Percentiles rank a stretch among this genome's conserved stretches.
Conservation (phyloP, 257 asterid genomes). For the Forsythia viridissima region DNA sequence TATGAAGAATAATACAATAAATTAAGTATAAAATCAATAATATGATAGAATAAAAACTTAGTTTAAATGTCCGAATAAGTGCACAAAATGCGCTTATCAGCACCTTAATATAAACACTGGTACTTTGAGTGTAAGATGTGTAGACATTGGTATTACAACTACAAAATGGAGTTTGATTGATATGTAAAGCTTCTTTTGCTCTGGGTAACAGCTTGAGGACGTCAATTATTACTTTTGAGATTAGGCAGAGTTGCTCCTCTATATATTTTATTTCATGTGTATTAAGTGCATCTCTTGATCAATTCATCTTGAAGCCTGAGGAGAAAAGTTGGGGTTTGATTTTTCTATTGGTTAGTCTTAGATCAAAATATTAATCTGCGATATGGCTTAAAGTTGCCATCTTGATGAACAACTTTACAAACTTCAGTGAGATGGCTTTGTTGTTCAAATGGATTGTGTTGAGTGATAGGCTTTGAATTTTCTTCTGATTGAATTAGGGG, state of each 20-base stretch:
- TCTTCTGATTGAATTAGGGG: slow-evolving; percentile 12
- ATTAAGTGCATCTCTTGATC: slow-evolving; percentile 24
- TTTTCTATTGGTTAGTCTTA: slow-evolving; percentile 18
- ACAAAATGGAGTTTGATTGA: slow-evolving; percentile 7
- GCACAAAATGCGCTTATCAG: background rate
- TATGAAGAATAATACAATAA: too few species aligned
- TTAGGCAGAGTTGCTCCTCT: slow-evolving; percentile 23
- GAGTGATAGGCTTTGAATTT: slow-evolving; percentile 25
- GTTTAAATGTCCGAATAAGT: too few species aligned
- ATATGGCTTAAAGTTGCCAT: slow-evolving; percentile 15
- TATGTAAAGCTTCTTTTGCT: slow-evolving; percentile 26
- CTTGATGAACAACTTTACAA: slow-evolving; percentile 25
- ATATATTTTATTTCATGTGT: slow-evolving; percentile 12
- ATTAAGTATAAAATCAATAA: too few species aligned
- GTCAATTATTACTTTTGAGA: slow-evolving; percentile 28
- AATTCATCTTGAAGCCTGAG: slow-evolving; percentile 19
- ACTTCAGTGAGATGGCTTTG: slow-evolving; percentile 23
- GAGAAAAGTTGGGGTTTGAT: slow-evolving; percentile 24
- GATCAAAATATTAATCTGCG: background rate
- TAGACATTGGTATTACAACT: slow-evolving; percentile 24
- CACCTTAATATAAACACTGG: slow-evolving; percentile 22
- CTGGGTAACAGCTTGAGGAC: slow-evolving; percentile 35
- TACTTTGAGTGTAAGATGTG: slow-evolving; percentile 20
- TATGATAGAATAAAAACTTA: too few species aligned
- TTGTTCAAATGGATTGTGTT: slow-evolving; percentile 27